These are phyloP conservation scores for Botryosphaeria dothidea DNA, from an alignment of 2,329 filamentous ascomycete species.

Conservation along the genomic window DNA sequence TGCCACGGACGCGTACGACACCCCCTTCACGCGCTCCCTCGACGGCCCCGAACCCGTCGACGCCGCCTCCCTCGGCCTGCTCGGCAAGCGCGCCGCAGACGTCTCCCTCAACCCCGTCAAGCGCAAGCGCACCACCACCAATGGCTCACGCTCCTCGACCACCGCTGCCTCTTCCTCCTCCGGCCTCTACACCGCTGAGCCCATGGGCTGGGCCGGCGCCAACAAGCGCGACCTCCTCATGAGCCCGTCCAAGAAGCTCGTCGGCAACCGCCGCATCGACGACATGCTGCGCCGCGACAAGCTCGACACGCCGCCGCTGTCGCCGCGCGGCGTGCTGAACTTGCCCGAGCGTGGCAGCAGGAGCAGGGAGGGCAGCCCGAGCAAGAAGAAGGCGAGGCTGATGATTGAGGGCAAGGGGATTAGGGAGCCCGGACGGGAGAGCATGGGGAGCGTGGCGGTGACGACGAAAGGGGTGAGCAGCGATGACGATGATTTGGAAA, in stretches of 20 bases:
- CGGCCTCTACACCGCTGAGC: constrained; percentile 25
- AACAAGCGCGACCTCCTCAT: constrained; percentile 20
- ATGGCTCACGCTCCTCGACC: constrained; percentile 23
- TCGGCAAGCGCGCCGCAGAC: constrained; percentile 45
- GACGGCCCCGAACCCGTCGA: constrained; percentile 22
- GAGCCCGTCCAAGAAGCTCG: constrained; percentile 1
- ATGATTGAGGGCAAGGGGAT: constrained; percentile 51
- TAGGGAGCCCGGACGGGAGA: constrained; percentile 51
- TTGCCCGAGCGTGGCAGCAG: constrained; percentile 22
- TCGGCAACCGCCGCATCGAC: constrained; percentile 4
- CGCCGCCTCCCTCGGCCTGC: constrained; percentile 43
- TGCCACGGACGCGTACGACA: constrained; percentile 21
- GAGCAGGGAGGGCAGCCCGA: constrained; percentile 35
- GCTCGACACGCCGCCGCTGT: background rate
- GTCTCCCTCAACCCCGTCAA: constrained; percentile 46
- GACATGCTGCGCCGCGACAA: background rate
- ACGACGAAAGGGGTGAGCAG: constrained; percentile 24
- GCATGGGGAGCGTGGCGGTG: constrained; percentile 37
- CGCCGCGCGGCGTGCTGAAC: background rate
- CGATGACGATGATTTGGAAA: constrained; percentile 51
- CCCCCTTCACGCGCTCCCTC: constrained; percentile 6
- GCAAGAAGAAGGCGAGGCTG: constrained; percentile 52
- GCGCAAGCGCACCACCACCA: constrained; percentile 39
- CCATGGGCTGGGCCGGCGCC: constrained; percentile 52
- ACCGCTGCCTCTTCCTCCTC: constrained; percentile 24